Base-by-base conservation (phyloP, 441 rosid genomes). In the Manihot esculenta region DNA sequence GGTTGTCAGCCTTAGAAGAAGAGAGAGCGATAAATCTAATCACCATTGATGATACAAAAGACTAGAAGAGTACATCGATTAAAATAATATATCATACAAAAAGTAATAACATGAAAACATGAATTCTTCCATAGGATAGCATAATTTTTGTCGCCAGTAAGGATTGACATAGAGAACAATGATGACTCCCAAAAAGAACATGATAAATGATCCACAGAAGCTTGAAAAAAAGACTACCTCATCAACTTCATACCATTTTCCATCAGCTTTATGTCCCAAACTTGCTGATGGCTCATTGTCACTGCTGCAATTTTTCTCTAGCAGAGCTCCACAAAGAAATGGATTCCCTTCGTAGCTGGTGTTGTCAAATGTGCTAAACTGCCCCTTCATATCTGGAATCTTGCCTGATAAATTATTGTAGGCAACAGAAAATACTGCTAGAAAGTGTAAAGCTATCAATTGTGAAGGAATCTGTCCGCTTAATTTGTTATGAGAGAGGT, bases 401-500 rank as follows among this genome's bases (percentile, higher is more conserved):
- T 20, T 68, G 1, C 77, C 77, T 4, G 64, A 68, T 21, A 68
- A 30, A 1, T 68, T 62, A 27, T 68, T 74, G 59, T 62, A 33
- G 0, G 73, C 72, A n/a, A 68, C 77, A 13, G 30, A 33, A 41
- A 74, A 74, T 18, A 54, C 69, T 1, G 3, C 24, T 17, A 74
- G 26, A 11, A 18, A 61, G 66, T 69, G 15, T 0, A 68, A 35
- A 17, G 18, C 50, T 1, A 9, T 8, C 30, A 74, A 17, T 0
- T 54, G 26, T 0, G 14, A 0, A 0, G 73, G 77, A 10, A 74
- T 68, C 0, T 26, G 15, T 2, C 72, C 64, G 4, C 26, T 68
- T 47, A 74, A 45, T 1, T 15, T 61, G 21, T 74, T 68, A 41
- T 74, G 17, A 45, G 73, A 74, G 3, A 74, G 50, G 44, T 74